Base-by-base conservation (phyloP, 208 protist genomes). In the Trypanosoma theileri region DNA sequence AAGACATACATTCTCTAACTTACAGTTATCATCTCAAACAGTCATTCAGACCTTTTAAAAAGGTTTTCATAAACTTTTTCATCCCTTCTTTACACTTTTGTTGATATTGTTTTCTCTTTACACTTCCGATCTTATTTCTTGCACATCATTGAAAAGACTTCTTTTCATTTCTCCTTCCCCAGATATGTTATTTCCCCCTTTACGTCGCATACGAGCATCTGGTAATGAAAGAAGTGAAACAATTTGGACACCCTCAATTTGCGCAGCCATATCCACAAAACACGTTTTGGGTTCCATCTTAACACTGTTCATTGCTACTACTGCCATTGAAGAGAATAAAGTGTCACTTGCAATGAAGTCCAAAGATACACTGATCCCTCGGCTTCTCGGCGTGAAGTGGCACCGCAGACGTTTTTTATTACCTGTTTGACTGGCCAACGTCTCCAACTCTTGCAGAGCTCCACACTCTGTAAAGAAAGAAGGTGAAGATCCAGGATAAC, bases 381-480 rank as follows among this genome's bases (percentile, higher is more conserved):
- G 17, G 53, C 42, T 53, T 28, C 40, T 52, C 50, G 55, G 55
- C 1, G 62, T 9, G 46, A 61, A 59, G 28, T 28, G 54, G 16
- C 63, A 76, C 1, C 42, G 46, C 46, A 69, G n/a, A 24, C 16
- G 42, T 44, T 16, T 64, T 31, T 0, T 52, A 14, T 48, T 31
- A 11, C 24, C 52, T 50, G 28, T 24, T 24, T n/a, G 40, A 52
- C 0, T 41, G 16, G 26, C 26, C n/a, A 66, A 28, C 8, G 1
- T 46, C 58, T 61, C 58, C 57, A 76, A 24, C 40, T 76, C 63
- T 42, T 76, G 63, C 28, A 76, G 48, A 17, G 71, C 66, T 7
- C 71, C 71, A 53, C 71, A 76, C 41, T 76, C 71, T 46, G 51
- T 63, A 40, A 17, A 71, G 45, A 72, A 75, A 17, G 12, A 46